Evolutionary conservation across 352 stramenopile species (phyloP).

Genomic region (Globisporangium middletonii): DNA sequence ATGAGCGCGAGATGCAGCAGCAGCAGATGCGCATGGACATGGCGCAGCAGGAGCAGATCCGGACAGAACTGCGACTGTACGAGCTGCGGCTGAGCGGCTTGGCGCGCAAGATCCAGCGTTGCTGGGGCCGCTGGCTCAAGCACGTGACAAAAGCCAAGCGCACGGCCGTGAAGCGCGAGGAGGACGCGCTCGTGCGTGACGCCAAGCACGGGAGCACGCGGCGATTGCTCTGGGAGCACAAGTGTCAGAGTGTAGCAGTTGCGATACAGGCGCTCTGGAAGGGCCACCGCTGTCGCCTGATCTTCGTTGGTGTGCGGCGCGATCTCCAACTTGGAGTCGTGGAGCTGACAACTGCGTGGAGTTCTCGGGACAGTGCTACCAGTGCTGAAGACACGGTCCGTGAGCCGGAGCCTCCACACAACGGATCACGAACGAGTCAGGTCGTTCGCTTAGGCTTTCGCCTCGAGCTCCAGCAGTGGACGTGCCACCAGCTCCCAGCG

Average conservation of each 20-base stretch:
- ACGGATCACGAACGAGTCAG: neutral
- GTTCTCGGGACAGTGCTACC: neutral
- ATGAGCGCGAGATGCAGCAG: no score
- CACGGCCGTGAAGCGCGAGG: constrained; percentile 22
- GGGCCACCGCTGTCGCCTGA: constrained; percentile 7
- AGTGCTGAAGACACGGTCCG: neutral
- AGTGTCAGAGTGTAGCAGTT: neutral
- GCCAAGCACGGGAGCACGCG: constrained; percentile 14
- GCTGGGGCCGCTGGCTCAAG: constrained; percentile 25
- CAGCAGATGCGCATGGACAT: no score
- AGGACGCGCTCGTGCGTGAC: constrained; percentile 26
- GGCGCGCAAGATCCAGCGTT: constrained; percentile 15
- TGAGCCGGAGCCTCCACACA: neutral
- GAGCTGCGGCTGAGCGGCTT: constrained; percentile 7
- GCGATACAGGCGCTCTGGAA: constrained; percentile 9
- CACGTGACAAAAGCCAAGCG: constrained; percentile 20
- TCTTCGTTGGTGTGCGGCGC: constrained; percentile 3
- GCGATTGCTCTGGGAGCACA: neutral
- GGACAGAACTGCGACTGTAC: constrained; percentile 1
- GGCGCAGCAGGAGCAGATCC: neutral
- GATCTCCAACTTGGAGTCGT: neutral
- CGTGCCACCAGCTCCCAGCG: constrained; percentile 25
- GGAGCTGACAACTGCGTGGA: neutral
- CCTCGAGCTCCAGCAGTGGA: constrained; percentile 27
- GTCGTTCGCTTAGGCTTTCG: constrained; percentile 6